phyloP scores from a whole-genome alignment of 1,284 basidiomycete species.

The Anthracocystis panici-leucophaei region DNA sequence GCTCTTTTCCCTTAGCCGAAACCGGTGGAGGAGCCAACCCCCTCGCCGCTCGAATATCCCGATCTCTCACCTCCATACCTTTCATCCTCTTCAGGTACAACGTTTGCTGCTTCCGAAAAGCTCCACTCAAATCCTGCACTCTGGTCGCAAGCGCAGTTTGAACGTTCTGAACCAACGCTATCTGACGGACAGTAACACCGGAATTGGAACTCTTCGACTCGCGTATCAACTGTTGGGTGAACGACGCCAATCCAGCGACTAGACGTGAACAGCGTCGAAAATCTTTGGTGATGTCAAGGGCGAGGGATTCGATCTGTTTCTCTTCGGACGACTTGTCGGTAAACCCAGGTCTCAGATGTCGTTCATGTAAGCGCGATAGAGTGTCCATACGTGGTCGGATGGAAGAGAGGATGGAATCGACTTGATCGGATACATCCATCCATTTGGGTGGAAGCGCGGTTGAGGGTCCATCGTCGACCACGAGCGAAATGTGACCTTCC shows the following conservation, averaged over 20 bases:
- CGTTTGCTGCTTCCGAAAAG: constrained; percentile 97
- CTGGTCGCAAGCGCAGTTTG: constrained; percentile 94
- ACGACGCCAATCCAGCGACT: constrained; percentile 54
- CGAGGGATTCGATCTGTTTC: constrained; percentile 88
- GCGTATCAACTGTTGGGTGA: constrained; percentile 73
- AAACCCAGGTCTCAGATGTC: constrained; percentile 94
- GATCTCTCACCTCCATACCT: constrained; percentile 72
- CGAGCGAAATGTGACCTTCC: constrained; percentile 30
- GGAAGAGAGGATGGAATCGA: constrained; percentile 51
- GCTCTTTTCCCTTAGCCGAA: constrained; percentile 13
- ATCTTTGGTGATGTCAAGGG: constrained; percentile 81
- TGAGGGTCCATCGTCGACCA: neutral
- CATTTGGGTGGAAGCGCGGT: constrained; percentile 65
- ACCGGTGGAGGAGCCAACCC: constrained; percentile 20
- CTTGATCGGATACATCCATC: constrained; percentile 64
- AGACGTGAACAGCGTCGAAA: constrained; percentile 58
- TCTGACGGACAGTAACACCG: constrained; percentile 55
- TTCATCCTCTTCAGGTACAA: constrained; percentile 91
- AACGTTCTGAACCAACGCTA: constrained; percentile 85
- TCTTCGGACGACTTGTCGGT: constrained; percentile 93
- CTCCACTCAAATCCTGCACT: constrained; percentile 89
- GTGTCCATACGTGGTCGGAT: constrained; percentile 70
- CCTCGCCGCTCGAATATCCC: constrained; percentile 47
- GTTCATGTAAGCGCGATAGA: constrained; percentile 94
- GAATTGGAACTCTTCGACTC: constrained; percentile 63